Percentiles rank a stretch among this genome's conserved stretches.
Evolutionary conservation across 1,139 yeast species (phyloP).

Genomic region (Hyphopichia burtonii): DNA sequence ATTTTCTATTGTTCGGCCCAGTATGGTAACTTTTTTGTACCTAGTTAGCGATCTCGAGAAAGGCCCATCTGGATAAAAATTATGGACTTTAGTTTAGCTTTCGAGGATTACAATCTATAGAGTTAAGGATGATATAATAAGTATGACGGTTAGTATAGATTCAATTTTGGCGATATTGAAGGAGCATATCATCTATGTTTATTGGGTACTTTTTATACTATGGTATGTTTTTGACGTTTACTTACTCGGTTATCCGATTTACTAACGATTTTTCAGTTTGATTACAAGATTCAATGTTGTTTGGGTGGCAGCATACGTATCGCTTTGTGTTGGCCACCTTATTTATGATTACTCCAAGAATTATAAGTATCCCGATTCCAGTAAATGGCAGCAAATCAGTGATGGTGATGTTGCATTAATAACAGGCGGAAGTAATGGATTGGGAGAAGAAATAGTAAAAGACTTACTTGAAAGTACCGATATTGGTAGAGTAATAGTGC

Average conservation of each 20-base stretch:
- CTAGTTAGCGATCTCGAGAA: neutral
- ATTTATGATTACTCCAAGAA: neutral
- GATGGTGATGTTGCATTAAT: slow-evolving; percentile 42
- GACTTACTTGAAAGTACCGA: slow-evolving; percentile 25
- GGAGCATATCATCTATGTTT: neutral
- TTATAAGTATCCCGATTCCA: neutral
- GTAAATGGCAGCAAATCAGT: slow-evolving; percentile 11
- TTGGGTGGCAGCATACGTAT: neutral
- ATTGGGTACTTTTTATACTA: neutral
- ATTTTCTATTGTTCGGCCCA: neutral
- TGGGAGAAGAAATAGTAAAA: slow-evolving; percentile 49
- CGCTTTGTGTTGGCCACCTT: neutral
- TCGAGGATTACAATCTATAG: neutral
- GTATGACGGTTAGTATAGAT: neutral
- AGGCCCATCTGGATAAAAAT: neutral
- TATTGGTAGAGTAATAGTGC: slow-evolving; percentile 37
- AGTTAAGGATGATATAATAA: neutral
- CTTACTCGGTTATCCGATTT: neutral
- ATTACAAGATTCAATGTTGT: neutral
- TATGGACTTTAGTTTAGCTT: neutral
- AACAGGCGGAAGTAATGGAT: slow-evolving; percentile 67
- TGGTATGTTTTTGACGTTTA: slow-evolving; percentile 1
- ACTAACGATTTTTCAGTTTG: neutral
- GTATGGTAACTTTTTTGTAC: neutral
- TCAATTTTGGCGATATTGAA: neutral